Evolutionary conservation across 805 yeast species (phyloP), one percentile per base, ranked within the genome.

Genomic region (Metschnikowia cerradonensis): DNA sequence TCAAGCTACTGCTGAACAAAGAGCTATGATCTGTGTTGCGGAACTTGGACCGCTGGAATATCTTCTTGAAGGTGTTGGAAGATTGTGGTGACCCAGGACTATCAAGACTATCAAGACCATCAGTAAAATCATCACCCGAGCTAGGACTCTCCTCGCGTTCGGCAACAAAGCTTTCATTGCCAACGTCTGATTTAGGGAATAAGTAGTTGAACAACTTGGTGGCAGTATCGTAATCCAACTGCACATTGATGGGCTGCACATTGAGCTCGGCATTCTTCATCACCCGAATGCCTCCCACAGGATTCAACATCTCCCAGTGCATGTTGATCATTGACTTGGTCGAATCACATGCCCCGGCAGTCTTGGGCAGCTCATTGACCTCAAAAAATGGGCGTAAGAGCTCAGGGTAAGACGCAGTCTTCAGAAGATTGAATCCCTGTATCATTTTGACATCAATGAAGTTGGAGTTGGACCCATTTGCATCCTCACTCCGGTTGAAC

Each of bases 221-320:
- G 1, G 90, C 85, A 0, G 91, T 81, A 1, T 70, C 72, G 55
- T 86, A 87, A 53, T 91, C 97, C 36, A 92, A 64, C 55, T 84
- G 86, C 2, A 92, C 59, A 52, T 80, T 81, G 53, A 91, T 60
- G 0, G 96, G 96, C 47, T 79, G 76, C 15, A 89, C 65, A 1
- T 69, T 66, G 17, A 88, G 72, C 35, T 80, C 80, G 22, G 89
- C 83, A 46, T 77, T 71, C 52, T 82, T 83, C 68, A 91, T 74
- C 22, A 91, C 83, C n/a, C 87, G 79, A 46, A 91, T 90, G 10
- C 98, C 98, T 32, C 97, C 98, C 50, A 92, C 86, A 0, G 96
- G 90, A 49, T 80, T 81, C 47, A 86, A 79, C 83, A 87, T 80
- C n/a, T 81, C 78, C 98, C 98, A 91, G 10, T 68, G 46, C 59